Evolutionary conservation across 768 basidiomycete genomes (phyloP), one percentile per base, ranked within the genome.

Genomic region (Neoboletus brunneissimus): DNA sequence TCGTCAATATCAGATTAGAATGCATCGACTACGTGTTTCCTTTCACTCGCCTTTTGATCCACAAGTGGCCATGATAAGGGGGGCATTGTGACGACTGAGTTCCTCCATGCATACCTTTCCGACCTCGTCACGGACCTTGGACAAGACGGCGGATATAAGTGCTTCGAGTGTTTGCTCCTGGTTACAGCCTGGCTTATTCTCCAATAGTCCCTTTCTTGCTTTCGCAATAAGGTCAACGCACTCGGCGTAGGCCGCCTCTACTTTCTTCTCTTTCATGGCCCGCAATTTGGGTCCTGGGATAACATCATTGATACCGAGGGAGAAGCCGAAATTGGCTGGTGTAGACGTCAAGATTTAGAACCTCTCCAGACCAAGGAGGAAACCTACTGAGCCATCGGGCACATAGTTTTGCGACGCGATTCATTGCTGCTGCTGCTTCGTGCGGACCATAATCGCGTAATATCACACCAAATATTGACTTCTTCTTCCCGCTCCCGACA

Each of bases 41-140:
- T 27, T 53, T 43, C 20, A 61, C 73, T 46, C 54, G 91, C 96
- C 97, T 81, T 98, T 98, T 6, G 97, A 98, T 71, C 96, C 96
- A 75, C 95, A 98, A 40, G 94, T 97, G 49, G 97, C 96, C 97
- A 98, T 98, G 76, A 98, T 96, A 3, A 97, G 77, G 2, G 97
- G 94, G 2, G 97, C 94, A 67, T 98, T 99, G 71, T 96, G 92
- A 49, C 93, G 82, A 67, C 93, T 96, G n/a, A 99, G 81, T 69
- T 99, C 97, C 67, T 83, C 87, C 94, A 99, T 96, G 74, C 97
- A 99, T 56, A 95, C 94, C 64, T 97, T 89, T 59, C 97, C 97
- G 27, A 97, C 94, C 53, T 90, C 88, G 67, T 93, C 94, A 75
- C 97, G 89, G 62, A 99, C 97, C 68, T 91, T 90, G 51, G 95